Conservation (phyloP, 2,329 filamentous ascomycete genomes). For the Aspergillus japonicus region DNA sequence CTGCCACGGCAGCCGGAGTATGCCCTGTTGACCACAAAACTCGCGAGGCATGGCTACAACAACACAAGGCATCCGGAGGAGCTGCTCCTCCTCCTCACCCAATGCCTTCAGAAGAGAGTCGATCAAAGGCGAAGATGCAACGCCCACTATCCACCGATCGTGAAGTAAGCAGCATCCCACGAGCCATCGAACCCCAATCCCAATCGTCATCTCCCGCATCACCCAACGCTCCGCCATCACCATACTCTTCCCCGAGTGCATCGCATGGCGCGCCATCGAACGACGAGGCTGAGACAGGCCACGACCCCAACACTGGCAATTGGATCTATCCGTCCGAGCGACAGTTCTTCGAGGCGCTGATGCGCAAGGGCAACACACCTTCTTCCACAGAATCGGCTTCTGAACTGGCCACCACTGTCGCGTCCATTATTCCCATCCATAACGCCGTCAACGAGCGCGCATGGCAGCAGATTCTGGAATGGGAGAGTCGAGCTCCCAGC, state of each 20-base stretch:
- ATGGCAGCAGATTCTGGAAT: constrained; percentile 86
- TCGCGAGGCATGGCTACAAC: constrained; percentile 79
- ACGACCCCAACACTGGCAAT: constrained; percentile 70
- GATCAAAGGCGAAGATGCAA: constrained; percentile 29
- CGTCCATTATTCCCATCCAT: constrained; percentile 90
- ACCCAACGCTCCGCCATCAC: constrained; percentile 29
- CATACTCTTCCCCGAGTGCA: constrained; percentile 30
- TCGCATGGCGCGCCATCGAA: constrained; percentile 59
- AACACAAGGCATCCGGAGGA: constrained; percentile 37
- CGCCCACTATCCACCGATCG: constrained; percentile 63
- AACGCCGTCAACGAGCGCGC: constrained; percentile 98
- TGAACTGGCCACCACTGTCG: constrained; percentile 69
- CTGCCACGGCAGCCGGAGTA: constrained; percentile 38
- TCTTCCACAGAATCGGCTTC: constrained; percentile 43
- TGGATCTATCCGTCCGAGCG: constrained; percentile 97
- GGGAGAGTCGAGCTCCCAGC: constrained; percentile 69
- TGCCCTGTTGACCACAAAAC: constrained; percentile 92
- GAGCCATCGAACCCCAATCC: constrained; percentile 46
- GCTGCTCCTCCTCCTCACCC: constrained; percentile 35
- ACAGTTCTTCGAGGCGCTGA: constrained; percentile 98
- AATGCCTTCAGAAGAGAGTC: constrained; percentile 27
- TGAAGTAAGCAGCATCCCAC: constrained; percentile 76
- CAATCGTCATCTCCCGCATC: constrained; percentile 22
- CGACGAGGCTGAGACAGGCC: constrained; percentile 73
- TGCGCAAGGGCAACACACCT: constrained; percentile 80